Conservation (phyloP, 1,139 yeast genomes). For the Candida tetrigidarum region DNA sequence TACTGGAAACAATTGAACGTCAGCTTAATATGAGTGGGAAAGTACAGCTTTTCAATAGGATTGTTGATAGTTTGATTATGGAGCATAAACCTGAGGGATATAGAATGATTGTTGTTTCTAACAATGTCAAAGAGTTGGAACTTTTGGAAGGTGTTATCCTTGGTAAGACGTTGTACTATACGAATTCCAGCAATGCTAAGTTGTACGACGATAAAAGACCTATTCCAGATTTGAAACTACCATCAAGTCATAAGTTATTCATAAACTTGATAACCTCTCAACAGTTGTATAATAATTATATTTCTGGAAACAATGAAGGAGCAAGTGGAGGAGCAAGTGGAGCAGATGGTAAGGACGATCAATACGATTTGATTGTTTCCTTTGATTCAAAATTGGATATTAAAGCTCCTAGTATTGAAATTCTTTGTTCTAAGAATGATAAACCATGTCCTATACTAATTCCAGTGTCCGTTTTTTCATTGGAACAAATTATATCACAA, state of each 20-base stretch:
- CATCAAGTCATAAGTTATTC: constrained; percentile 6
- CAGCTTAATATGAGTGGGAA: constrained; percentile 61
- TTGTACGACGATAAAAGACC: constrained; percentile 47
- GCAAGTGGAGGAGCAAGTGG: not conserved
- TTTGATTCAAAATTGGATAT: constrained; percentile 58
- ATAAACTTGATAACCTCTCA: constrained; percentile 38
- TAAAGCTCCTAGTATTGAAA: constrained; percentile 41
- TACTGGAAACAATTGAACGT: constrained; percentile 65
- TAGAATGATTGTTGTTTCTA: constrained; percentile 59
- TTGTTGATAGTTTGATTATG: constrained; percentile 42
- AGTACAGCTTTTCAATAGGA: constrained; percentile 54
- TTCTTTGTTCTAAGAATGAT: constrained; percentile 27
- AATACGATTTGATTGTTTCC: constrained; percentile 55
- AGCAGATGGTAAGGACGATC: constrained; percentile 13
- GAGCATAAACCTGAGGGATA: constrained; percentile 19
- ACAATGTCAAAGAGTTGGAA: constrained; percentile 68
- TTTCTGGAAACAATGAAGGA: constrained; percentile 24
- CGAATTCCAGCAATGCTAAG: constrained; percentile 63
- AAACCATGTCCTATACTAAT: constrained; percentile 38
- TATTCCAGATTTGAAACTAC: constrained; percentile 9
- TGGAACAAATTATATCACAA: constrained; percentile 35
- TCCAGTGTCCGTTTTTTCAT: constrained; percentile 42
- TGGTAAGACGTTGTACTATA: constrained; percentile 61
- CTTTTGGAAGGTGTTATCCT: constrained; percentile 67
- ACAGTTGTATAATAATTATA: constrained; percentile 43